phyloP scores from a whole-genome alignment of 2,329 filamentous ascomycete species.

The Fonsecaea nubica region DNA sequence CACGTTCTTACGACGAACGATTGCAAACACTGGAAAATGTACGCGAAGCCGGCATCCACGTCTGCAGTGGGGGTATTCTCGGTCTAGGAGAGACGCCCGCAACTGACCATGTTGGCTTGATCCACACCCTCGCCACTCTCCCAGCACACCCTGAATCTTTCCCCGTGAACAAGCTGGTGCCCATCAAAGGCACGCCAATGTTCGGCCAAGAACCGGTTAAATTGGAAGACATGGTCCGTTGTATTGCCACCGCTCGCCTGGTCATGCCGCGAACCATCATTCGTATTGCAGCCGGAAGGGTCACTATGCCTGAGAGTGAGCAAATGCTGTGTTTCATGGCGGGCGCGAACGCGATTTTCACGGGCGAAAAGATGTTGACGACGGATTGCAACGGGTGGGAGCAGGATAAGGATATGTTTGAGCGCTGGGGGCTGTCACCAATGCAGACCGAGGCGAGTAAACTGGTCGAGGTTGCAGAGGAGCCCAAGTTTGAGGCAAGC shows the following conservation, averaged over 20 bases:
- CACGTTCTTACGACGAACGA: constrained; percentile 84
- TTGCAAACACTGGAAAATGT: constrained; percentile 80
- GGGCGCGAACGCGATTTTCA: constrained; percentile 93
- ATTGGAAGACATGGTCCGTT: constrained; percentile 80
- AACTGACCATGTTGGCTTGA: constrained; percentile 79
- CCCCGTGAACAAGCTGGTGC: constrained; percentile 88
- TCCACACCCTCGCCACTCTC: constrained; percentile 81
- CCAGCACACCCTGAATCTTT: constrained; percentile 87
- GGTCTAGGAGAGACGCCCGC: constrained; percentile 77
- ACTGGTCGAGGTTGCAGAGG: constrained; percentile 29
- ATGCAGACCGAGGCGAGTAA: constrained; percentile 62
- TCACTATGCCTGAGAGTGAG: constrained; percentile 85
- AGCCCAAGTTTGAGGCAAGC: constrained; percentile 38
- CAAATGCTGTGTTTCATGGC: constrained; percentile 89
- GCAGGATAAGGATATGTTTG: constrained; percentile 83
- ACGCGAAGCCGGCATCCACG: constrained; percentile 83
- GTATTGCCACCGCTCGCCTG: constrained; percentile 81
- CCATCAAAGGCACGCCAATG: constrained; percentile 86
- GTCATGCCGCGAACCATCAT: constrained; percentile 87
- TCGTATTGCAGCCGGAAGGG: constrained; percentile 81
- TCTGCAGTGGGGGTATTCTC: constrained; percentile 88
- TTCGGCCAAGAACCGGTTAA: constrained; percentile 74
- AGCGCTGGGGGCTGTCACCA: constrained; percentile 78
- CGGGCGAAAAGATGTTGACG: constrained; percentile 93
- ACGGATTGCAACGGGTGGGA: constrained; percentile 92